Evolutionary conservation across 2,329 filamentous ascomycete genomes (phyloP).

Genomic region (Cercospora sojina): DNA sequence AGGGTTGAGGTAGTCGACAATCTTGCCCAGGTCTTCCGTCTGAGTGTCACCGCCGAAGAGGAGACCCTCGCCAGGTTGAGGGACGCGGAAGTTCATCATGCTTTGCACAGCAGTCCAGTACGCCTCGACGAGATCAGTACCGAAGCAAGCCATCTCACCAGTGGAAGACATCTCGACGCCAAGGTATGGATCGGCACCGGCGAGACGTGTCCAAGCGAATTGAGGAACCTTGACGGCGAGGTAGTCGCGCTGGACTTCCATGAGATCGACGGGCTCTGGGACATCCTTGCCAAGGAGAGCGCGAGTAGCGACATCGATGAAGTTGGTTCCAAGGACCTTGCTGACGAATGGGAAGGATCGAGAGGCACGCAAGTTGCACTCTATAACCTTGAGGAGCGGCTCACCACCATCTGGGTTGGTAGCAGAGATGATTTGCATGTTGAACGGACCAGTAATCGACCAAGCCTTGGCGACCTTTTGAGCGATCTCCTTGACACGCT

Average conservation of each 20-base stretch:
- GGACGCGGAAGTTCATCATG: conserved; percentile 98
- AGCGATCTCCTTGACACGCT: conserved; percentile 90
- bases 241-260: conserved; percentile 86
- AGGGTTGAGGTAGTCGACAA: conserved; percentile 83
- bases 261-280: conserved; percentile 80
- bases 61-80: conserved; percentile 90
- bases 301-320: conserved; percentile 92
- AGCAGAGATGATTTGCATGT: conserved; percentile 99
- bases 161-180: conserved; percentile 97
- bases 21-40: conserved; percentile 68
- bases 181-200: conserved; percentile 94
- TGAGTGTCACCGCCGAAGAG: conserved; percentile 83
- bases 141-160: conserved; percentile 98
- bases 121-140: conserved; percentile 89
- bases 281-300: conserved; percentile 84
- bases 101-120: conserved; percentile 97
- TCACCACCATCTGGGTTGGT: conserved; percentile 71
- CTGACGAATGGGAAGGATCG: conserved; percentile 97
- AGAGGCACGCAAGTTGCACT: conserved; percentile 96
- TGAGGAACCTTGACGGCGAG: conserved; percentile 96
- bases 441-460: conserved; percentile 97
- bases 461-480: conserved; percentile 95
- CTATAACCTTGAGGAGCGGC: conserved; percentile 86
- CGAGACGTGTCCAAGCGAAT: conserved; percentile 97
- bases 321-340: conserved; percentile 95